These are phyloP conservation scores for Eucalyptus sp. DNA, from an alignment of 345 rosid genomes.

Conservation along the genomic window DNA sequence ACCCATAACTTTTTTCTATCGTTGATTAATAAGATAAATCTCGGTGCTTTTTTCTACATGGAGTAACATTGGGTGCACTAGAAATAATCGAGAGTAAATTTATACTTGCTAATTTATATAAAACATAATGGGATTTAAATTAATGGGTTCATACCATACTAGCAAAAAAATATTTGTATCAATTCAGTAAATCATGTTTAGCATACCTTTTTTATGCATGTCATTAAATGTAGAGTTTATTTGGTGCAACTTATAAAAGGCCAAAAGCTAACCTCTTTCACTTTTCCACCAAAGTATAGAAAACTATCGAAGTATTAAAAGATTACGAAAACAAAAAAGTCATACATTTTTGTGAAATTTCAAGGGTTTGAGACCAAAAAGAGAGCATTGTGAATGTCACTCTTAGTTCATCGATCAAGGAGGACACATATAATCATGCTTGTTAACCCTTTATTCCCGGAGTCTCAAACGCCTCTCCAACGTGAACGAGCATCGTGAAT, in stretches of 20 bases:
- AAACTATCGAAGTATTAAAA: neutral
- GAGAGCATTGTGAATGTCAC: neutral
- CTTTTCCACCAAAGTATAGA: neutral
- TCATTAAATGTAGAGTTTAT: neutral
- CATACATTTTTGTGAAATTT: neutral
- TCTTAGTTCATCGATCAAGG: neutral
- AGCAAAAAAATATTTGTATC: neutral
- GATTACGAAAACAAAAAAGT: neutral
- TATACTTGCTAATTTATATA: neutral
- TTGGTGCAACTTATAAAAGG: neutral
- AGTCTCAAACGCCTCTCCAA: neutral
- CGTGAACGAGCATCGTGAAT: neutral
- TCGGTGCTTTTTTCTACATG: neutral
- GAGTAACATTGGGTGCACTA: neutral
- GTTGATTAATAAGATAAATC: neutral
- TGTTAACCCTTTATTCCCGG: neutral
- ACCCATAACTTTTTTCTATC: rapidly evolving
- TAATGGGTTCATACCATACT: neutral
- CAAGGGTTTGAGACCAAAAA: neutral
- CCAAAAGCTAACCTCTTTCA: neutral
- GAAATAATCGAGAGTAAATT: neutral
- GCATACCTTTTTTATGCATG: neutral
- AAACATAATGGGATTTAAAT: neutral
- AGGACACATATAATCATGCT: neutral
- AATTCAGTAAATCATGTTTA: neutral